These are phyloP conservation scores for Xylariomycetidae sp. DNA, from an alignment of 2,329 filamentous ascomycete species.

Conservation along the genomic window DNA sequence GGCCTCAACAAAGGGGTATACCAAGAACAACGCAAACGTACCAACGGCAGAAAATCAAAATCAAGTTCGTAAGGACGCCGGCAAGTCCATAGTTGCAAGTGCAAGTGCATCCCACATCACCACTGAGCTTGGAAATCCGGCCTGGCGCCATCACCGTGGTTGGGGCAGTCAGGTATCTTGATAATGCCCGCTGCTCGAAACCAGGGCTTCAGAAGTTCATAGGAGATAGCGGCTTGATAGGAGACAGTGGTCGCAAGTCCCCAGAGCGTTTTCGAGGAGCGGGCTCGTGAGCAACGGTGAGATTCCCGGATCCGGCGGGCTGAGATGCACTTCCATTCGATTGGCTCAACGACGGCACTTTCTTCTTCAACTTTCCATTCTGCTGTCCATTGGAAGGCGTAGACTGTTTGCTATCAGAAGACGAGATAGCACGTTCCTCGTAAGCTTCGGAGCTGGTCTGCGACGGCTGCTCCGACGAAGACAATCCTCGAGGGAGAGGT, in stretches of 20 bases:
- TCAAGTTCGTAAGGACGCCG: slow-evolving; percentile 2
- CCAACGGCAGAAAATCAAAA: slow-evolving; percentile 6
- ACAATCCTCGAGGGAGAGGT: slow-evolving; percentile 46
- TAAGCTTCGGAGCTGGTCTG: slow-evolving; percentile 20
- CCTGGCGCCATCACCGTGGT: no score
- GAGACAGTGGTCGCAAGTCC: slow-evolving; percentile 53
- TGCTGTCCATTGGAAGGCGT: slow-evolving; percentile 22
- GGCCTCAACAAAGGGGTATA: slow-evolving; percentile 24
- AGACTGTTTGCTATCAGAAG: slow-evolving; percentile 57
- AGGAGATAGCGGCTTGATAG: slow-evolving; percentile 60
- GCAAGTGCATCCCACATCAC: no score
- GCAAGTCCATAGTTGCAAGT: background rate
- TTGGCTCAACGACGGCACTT: slow-evolving; percentile 33
- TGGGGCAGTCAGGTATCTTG: no score
- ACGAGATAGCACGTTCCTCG: slow-evolving; percentile 56
- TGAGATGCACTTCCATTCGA: slow-evolving; percentile 39
- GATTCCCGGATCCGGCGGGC: slow-evolving; percentile 38
- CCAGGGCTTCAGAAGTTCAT: slow-evolving; percentile 40
- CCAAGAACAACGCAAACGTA: slow-evolving; percentile 14
- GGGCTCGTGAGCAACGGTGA: slow-evolving; percentile 40
- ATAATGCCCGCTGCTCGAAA: no score
- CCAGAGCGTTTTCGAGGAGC: slow-evolving; percentile 29
- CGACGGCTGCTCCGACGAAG: slow-evolving; percentile 4
- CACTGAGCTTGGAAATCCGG: no score
- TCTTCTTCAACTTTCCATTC: slow-evolving; percentile 37